Conservation (phyloP, 75 land plant species). For the Isoetes taiwanensis region DNA sequence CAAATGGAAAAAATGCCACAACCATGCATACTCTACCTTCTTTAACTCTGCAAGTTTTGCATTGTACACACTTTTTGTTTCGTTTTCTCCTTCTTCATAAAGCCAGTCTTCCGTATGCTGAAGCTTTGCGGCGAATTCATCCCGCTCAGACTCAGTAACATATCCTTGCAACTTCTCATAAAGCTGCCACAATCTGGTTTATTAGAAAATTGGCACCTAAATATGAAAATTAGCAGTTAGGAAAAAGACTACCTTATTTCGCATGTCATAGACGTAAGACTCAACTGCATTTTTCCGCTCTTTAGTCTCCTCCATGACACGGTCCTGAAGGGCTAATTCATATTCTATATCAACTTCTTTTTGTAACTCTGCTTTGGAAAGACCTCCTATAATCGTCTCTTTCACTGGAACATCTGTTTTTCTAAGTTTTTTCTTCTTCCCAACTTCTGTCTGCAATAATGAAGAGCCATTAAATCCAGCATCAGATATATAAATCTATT, state of each 20-base stretch:
- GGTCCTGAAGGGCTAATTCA: not conserved
- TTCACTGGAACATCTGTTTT: not conserved
- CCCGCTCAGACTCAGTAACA: not conserved
- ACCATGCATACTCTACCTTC: not conserved
- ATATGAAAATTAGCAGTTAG: not conserved
- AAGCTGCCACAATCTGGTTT: not conserved
- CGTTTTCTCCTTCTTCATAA: conserved; percentile 2
- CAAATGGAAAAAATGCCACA: not conserved
- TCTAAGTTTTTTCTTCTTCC: not conserved
- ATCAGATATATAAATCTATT: too few relatives aligned
- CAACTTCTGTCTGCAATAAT: too few relatives aligned
- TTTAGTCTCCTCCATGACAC: not conserved
- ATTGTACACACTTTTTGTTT: not conserved
- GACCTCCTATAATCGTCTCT: not conserved
- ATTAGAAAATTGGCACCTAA: not conserved
- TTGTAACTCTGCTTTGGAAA: not conserved
- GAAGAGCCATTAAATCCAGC: too few relatives aligned
- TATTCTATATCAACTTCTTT: not conserved
- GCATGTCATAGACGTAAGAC: conserved; percentile 1
- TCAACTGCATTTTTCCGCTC: conserved; percentile 6
- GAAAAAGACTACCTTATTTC: conserved; percentile 5
- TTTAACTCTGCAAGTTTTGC: not conserved
- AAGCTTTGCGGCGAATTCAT: not conserved
- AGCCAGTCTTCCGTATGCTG: not conserved
- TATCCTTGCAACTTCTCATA: conserved; percentile 1